Evolutionary conservation across 2,329 filamentous ascomycete species (phyloP).

Genomic region (Diplodia mutila): DNA sequence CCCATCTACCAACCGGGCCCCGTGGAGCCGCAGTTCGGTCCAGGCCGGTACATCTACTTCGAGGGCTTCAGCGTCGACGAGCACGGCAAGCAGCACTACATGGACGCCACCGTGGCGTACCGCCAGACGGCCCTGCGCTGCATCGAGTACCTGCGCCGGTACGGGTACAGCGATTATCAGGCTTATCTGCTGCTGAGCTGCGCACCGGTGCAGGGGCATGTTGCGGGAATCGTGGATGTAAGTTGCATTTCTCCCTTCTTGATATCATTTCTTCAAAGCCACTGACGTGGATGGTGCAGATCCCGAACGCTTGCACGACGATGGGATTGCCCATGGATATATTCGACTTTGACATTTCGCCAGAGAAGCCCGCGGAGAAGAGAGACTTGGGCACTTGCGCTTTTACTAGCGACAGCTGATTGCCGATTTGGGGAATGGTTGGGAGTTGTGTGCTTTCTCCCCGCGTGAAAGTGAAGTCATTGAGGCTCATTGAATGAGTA

Average conservation of each 20-base stretch:
- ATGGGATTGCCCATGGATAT: constrained; percentile 90
- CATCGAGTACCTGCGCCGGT: constrained; percentile 79
- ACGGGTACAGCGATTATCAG: constrained; percentile 74
- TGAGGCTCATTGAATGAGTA: neutral
- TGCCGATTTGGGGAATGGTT: neutral
- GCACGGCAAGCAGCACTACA: constrained; percentile 84
- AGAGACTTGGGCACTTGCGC: constrained; percentile 74
- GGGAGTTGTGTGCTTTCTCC: neutral
- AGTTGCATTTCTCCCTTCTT: neutral
- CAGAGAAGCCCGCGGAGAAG: constrained; percentile 63
- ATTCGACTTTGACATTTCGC: constrained; percentile 89
- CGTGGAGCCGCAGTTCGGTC: constrained; percentile 85
- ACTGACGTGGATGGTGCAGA: constrained; percentile 38
- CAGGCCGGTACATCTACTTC: constrained; percentile 80
- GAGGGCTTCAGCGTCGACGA: constrained; percentile 91
- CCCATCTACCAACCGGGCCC: constrained; percentile 86
- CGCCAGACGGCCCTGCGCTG: constrained; percentile 76
- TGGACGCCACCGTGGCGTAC: constrained; percentile 86
- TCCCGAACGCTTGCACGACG: constrained; percentile 89
- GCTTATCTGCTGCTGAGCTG: constrained; percentile 84
- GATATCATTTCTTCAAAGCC: neutral
- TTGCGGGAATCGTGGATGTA: constrained; percentile 81
- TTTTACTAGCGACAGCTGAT: constrained; percentile 48
- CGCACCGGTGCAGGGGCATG: constrained; percentile 83
- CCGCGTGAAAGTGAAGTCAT: neutral